phyloP scores from a whole-genome alignment of 1,139 yeast species.

The Blastobotrys arbuscula region DNA sequence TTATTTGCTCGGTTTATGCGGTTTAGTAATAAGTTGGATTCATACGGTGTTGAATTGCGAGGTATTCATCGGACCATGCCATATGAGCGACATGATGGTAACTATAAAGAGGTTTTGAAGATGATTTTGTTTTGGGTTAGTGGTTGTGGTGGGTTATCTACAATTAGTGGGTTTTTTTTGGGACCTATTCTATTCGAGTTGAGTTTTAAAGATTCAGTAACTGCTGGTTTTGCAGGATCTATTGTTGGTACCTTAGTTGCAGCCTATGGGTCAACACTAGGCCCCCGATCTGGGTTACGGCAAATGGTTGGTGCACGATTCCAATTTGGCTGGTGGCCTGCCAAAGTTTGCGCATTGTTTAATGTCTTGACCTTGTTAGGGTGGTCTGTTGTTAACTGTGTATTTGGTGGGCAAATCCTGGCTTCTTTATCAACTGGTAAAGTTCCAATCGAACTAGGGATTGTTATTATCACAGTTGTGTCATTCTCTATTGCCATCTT shows the following conservation, averaged over 20 bases:
- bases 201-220: slow-evolving; percentile 56
- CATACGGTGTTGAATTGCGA: slow-evolving; percentile 64
- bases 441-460: slow-evolving; percentile 68
- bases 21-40: slow-evolving; percentile 38
- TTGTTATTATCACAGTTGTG: slow-evolving; percentile 58
- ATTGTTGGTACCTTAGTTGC: slow-evolving; percentile 67
- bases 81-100: slow-evolving; percentile 51
- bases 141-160: slow-evolving; percentile 78
- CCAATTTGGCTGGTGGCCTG: slow-evolving; percentile 79
- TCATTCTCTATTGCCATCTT: slow-evolving; percentile 65
- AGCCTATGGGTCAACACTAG: slow-evolving; percentile 78
- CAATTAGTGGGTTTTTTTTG: slow-evolving; percentile 73
- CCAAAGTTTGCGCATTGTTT: slow-evolving; percentile 62
- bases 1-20: slow-evolving; percentile 26
- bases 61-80: slow-evolving; percentile 79
- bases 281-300: slow-evolving; percentile 80
- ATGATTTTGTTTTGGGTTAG: slow-evolving; percentile 77
- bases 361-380: slow-evolving; percentile 75
- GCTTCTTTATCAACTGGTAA: slow-evolving; percentile 56
- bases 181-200: slow-evolving; percentile 68
- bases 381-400: slow-evolving; percentile 80
- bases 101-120: slow-evolving; percentile 45
- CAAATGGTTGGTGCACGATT: slow-evolving; percentile 81
- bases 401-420: slow-evolving; percentile 79
- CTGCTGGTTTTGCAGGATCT: slow-evolving; percentile 57